These are phyloP conservation scores for Aspergillus heteromorphus DNA, from an alignment of 495 filamentous ascomycete species.

Conservation along the genomic window DNA sequence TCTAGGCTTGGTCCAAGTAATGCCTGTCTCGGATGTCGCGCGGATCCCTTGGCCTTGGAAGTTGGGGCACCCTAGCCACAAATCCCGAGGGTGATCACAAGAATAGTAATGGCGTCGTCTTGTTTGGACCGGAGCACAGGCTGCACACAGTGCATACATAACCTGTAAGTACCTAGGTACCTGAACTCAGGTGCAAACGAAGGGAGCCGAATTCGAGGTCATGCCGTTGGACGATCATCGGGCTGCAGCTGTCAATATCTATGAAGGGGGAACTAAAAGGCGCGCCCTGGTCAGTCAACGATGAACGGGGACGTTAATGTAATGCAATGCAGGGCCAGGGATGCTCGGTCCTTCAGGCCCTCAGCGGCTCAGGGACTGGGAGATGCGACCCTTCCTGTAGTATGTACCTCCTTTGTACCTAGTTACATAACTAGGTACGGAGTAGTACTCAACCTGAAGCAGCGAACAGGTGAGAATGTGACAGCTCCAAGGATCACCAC, in stretches of 20 bases:
- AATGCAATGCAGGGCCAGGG: background rate
- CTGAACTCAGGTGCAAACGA: background rate
- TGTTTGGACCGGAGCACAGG: too few relatives aligned
- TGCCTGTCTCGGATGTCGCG: background rate
- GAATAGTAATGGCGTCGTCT: background rate
- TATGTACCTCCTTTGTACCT: too few relatives aligned
- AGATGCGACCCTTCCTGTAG: too few relatives aligned
- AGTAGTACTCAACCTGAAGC: conserved; percentile 10
- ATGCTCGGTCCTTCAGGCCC: background rate
- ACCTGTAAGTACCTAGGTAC: too few relatives aligned
- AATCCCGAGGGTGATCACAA: background rate
- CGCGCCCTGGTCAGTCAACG: background rate
- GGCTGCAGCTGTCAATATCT: conserved; percentile 10
- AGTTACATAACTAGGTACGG: too few relatives aligned
- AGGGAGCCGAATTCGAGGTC: background rate
- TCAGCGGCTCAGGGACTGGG: too few relatives aligned
- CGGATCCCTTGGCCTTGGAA: background rate
- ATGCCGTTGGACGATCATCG: conserved; percentile 7
- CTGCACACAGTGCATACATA: background rate
- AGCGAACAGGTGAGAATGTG: conserved; percentile 15
- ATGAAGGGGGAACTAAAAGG: background rate
- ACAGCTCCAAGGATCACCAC: conserved; percentile 7
- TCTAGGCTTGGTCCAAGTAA: background rate
- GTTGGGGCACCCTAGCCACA: background rate
- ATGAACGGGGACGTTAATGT: background rate